These are phyloP conservation scores for Cylindrotheca fusiformis DNA, from an alignment of 108 stramenopile species.

Conservation along the genomic window DNA sequence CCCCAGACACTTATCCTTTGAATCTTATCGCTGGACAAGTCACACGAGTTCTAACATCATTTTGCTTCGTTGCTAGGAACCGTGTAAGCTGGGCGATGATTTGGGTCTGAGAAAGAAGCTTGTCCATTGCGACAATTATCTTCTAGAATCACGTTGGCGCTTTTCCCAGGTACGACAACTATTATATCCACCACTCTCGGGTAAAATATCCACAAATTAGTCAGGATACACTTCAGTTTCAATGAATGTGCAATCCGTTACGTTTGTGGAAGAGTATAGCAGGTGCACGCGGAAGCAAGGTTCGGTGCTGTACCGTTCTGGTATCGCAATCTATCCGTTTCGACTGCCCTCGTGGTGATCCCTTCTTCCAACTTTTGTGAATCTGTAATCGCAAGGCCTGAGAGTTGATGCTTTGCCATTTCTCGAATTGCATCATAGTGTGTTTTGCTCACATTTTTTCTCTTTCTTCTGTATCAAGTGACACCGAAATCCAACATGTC, in stretches of 20 bases:
- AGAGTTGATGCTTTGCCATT: slow-evolving; percentile 19
- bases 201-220: slow-evolving; percentile 28
- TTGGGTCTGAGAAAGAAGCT: too few relatives aligned
- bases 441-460: slow-evolving; percentile 1
- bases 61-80: not conserved
- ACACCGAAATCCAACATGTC: too few relatives aligned
- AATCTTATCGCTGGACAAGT: slow-evolving; percentile 22
- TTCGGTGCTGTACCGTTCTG: slow-evolving; percentile 19
- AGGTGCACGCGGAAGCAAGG: slow-evolving; percentile 11
- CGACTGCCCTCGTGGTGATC: not conserved
- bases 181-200: not conserved
- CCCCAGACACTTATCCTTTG: slow-evolving; percentile 39
- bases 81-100: too few relatives aligned
- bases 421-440: slow-evolving; percentile 11
- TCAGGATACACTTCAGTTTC: slow-evolving; percentile 30
- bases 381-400: slow-evolving; percentile 16
- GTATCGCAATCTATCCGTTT: slow-evolving; percentile 5
- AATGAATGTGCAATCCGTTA: slow-evolving; percentile 36
- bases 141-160: too few relatives aligned
- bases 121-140: too few relatives aligned
- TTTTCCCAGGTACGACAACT: too few relatives aligned
- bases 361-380: slow-evolving; percentile 1
- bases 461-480: not conserved
- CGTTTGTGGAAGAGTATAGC: slow-evolving; percentile 49
- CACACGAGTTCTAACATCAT: slow-evolving; percentile 35